phyloP scores from a whole-genome alignment of 208 protist species.

The Willaertia magna region DNA sequence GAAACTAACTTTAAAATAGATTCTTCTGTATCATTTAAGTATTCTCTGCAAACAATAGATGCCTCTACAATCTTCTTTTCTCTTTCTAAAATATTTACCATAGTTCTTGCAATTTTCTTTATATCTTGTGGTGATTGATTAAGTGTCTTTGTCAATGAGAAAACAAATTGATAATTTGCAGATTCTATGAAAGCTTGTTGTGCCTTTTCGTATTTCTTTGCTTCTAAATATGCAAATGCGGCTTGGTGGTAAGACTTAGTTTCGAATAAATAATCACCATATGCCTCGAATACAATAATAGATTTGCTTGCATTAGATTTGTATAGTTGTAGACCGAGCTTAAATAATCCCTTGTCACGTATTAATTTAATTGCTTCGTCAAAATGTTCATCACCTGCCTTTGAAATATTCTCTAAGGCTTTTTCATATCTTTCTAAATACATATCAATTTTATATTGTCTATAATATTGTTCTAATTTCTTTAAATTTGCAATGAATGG shows the following conservation, averaged over 20 bases:
- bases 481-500: conserved; percentile 8
- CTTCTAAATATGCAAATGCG: background rate
- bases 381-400: background rate
- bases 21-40: conserved; percentile 1
- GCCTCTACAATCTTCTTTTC: too few relatives aligned
- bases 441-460: background rate
- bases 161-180: background rate
- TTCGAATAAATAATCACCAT: background rate
- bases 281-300: background rate
- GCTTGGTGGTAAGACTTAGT: background rate
- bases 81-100: background rate
- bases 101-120: background rate
- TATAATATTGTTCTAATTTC: background rate
- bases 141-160: background rate
- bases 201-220: background rate
- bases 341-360: background rate
- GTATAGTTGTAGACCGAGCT: background rate
- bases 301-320: background rate
- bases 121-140: background rate
- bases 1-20: background rate
- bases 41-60: background rate
- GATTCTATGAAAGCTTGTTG: background rate
- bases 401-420: background rate
- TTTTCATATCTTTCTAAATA: background rate
- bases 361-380: background rate